Conservation (phyloP, 306 rosid genomes). For the Lupinus albus region DNA sequence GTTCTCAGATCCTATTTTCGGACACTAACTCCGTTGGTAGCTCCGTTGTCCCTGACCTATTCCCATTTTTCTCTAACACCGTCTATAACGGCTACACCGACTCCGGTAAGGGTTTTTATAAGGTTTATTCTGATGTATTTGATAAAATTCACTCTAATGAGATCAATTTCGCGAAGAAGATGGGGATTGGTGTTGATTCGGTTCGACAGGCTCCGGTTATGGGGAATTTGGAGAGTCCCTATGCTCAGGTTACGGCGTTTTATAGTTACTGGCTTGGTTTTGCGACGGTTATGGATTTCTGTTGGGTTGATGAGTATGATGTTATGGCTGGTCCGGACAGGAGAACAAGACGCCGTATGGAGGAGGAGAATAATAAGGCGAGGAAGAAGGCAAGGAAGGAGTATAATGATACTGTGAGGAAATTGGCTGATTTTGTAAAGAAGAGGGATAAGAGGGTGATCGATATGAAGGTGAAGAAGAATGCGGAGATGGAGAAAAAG, state of each 20-base stretch:
- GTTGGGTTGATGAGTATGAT: slow-evolving; percentile 84
- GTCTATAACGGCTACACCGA: slow-evolving; percentile 74
- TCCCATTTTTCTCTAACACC: slow-evolving; percentile 86
- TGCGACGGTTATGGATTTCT: slow-evolving; percentile 85
- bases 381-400: slow-evolving; percentile 90
- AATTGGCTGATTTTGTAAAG: slow-evolving; percentile 86
- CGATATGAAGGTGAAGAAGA: slow-evolving; percentile 83
- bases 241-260: slow-evolving; percentile 79
- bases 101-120: slow-evolving; percentile 68
- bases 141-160: slow-evolving; percentile 70
- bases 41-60: slow-evolving; percentile 72
- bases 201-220: slow-evolving; percentile 71
- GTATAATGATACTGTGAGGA: slow-evolving; percentile 87
- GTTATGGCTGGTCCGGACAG: slow-evolving; percentile 75
- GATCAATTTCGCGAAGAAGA: slow-evolving; percentile 59
- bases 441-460: slow-evolving; percentile 96
- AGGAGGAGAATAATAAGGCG: slow-evolving; percentile 88
- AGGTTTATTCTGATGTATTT: slow-evolving; percentile 71
- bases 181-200: slow-evolving; percentile 62
- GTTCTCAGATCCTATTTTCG: slow-evolving; percentile 86
- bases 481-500: slow-evolving; percentile 67
- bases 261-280: slow-evolving; percentile 82
- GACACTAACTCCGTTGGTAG: slow-evolving; percentile 55
- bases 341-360: slow-evolving; percentile 83
- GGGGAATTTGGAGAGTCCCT: slow-evolving; percentile 85